Evolutionary conservation across 2,329 filamentous ascomycete genomes (phyloP).

Genomic region (Xylaria sp.): DNA sequence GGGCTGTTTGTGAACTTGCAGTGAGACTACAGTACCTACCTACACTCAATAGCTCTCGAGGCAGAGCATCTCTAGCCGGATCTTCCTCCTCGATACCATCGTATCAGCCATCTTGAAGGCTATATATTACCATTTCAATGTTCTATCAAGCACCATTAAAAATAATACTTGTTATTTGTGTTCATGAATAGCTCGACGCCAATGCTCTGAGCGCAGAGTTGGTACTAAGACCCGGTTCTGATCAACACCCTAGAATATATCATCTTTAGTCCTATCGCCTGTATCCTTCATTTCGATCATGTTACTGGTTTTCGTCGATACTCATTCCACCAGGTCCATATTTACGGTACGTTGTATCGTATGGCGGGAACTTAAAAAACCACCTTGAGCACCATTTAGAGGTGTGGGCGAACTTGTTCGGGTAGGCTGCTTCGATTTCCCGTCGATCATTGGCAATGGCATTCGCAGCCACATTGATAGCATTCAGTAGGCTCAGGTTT

Average conservation of each 20-base stretch:
- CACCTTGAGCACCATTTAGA: neutral
- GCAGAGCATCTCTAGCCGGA: neutral
- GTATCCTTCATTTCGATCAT: too few species aligned
- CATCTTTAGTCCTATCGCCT: too few species aligned
- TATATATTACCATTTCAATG: neutral
- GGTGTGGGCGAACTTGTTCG: neutral
- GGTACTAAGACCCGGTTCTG: too few species aligned
- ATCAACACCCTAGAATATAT: too few species aligned
- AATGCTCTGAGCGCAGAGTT: neutral
- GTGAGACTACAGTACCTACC: constrained; percentile 51
- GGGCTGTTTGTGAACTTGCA: constrained; percentile 91
- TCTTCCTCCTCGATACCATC: neutral
- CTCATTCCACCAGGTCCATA: neutral
- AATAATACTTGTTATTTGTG: neutral
- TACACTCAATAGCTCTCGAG: neutral
- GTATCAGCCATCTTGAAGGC: neutral
- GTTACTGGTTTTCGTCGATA: too few species aligned
- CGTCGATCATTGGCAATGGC: neutral
- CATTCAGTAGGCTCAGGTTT: neutral
- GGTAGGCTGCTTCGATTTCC: neutral
- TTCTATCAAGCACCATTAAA: neutral
- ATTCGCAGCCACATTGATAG: neutral
- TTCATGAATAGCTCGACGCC: neutral
- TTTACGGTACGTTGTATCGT: neutral
- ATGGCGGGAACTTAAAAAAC: neutral